phyloP scores from a whole-genome alignment of 345 rosid genomes.

The Salix koriyanagi region DNA sequence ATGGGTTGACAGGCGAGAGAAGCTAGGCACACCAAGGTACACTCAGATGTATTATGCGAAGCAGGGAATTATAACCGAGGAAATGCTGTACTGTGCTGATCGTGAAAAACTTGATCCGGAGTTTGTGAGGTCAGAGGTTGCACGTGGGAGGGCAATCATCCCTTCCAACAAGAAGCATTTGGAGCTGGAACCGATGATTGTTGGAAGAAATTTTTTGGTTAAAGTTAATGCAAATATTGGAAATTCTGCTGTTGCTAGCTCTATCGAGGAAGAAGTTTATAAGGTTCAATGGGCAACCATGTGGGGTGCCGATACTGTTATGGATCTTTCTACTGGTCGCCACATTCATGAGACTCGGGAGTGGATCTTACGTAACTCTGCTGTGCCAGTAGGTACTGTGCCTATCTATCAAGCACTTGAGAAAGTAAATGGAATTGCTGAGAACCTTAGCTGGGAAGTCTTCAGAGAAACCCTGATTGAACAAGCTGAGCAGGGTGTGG shows the following conservation, averaged over 20 bases:
- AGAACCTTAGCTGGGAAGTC: slow-evolving; percentile 88
- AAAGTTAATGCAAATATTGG: slow-evolving; percentile 98
- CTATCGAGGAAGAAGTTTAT: slow-evolving; percentile 96
- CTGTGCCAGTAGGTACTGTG: slow-evolving; percentile 94
- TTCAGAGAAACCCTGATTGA: slow-evolving; percentile 88
- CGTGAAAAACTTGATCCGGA: slow-evolving; percentile 98
- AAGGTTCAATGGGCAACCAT: slow-evolving; percentile 99
- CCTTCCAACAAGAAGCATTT: slow-evolving; percentile 96
- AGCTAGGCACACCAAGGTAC: slow-evolving; percentile 68
- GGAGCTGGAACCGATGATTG: slow-evolving; percentile 94
- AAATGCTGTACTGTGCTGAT: slow-evolving; percentile 81
- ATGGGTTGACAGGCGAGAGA: slow-evolving; percentile 82
- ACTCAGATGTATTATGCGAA: slow-evolving; percentile 98
- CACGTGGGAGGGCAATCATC: slow-evolving; percentile 92
- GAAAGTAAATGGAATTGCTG: slow-evolving; percentile 89
- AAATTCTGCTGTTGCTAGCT: slow-evolving; percentile 92
- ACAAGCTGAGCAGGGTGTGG: slow-evolving; percentile 99
- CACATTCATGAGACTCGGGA: slow-evolving; percentile 98
- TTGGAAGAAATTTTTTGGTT: slow-evolving; percentile 92
- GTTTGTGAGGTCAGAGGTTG: slow-evolving; percentile 94
- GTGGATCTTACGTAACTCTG: slow-evolving; percentile 90
- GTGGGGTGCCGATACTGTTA: slow-evolving; percentile 99
- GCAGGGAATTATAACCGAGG: slow-evolving; percentile 95
- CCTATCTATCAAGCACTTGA: slow-evolving; percentile 99
- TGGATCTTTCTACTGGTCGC: slow-evolving; percentile 98